Base-by-base conservation (phyloP, 23 red algal species). In the Pyropia haitanensis region DNA sequence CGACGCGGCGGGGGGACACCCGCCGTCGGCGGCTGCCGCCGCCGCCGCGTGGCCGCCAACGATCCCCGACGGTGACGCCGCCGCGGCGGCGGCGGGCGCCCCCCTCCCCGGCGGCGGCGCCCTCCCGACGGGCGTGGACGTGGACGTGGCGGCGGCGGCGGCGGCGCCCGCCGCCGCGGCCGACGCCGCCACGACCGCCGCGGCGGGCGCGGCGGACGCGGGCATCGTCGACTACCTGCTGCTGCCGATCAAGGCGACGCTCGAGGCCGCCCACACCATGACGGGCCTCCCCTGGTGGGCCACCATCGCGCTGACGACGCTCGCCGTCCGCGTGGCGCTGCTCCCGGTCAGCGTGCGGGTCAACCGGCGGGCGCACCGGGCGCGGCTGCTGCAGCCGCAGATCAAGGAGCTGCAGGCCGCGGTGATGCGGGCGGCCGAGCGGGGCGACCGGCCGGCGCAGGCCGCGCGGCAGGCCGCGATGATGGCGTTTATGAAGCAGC, bases 281-380 rank as follows among this genome's bases (percentile, higher is more conserved):
- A 78, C 90, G 0, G 78, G 76, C 8, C 56, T 96, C 26, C 91
- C 91, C 1, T 96, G 91, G 91, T 96, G 78, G 75, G 6, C 70
- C 1, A 67, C 86, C n/a, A 83, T 96, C 53, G 84, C 59, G 18
- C 49, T 69, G 13, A 57, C 68, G 15, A 96, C 91, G 5, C 9
- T 88, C 62, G 56, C 32, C 17, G 77, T 88, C 53, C 83, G 91
- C 3, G 55, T 76, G 13, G 12, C 80, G 16, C 26, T 96, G 27
- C 52, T 96, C 4, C 91, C 91, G 14, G 57, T 82, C 18, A 88
- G 65, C 52, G 18, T 96, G 52, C 63, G 73, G 60, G 82, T 79
- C 0, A 88, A 89, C 72, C 78, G 74, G n/a, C 84, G 89, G 64
- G 66, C 83, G 18, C 83, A 83, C 28, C 54, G 46, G 24, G 75